phyloP scores from a whole-genome alignment of 371 early-diverging fungal genomes.

The Syncephalastrum monosporum region DNA sequence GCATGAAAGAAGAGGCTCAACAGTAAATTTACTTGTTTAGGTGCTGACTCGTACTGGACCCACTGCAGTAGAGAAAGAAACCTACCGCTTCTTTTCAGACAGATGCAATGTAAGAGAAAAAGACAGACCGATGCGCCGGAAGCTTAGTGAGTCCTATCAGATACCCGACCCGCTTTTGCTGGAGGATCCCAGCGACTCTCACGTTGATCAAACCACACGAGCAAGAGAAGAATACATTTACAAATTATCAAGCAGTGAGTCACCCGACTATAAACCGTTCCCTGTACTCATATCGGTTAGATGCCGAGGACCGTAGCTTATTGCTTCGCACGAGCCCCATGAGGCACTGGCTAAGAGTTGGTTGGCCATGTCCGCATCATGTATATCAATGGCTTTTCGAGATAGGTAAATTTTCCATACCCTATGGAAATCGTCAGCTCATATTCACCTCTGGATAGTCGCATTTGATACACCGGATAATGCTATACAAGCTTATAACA shows the following conservation, averaged over 20 bases:
- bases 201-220: no score
- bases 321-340: constrained; percentile 28
- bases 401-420: constrained; percentile 20
- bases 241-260: no score
- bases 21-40: no score
- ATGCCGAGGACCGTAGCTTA: constrained; percentile 22
- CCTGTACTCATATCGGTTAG: not conserved
- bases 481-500: constrained; percentile 33
- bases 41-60: no score
- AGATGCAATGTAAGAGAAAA: not conserved
- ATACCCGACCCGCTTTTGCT: no score
- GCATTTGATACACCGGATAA: constrained; percentile 25
- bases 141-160: no score
- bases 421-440: not conserved
- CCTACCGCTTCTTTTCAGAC: constrained; percentile 1
- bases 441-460: constrained; percentile 13
- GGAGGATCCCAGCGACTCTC: no score
- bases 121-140: no score
- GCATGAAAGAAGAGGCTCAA: no score
- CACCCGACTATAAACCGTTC: no score
- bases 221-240: no score
- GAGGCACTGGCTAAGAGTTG: constrained; percentile 28
- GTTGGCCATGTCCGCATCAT: constrained; percentile 36
- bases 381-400: constrained; percentile 45
- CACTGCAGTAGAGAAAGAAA: no score